Evolutionary conservation across 441 rosid genomes (phyloP).

Genomic region (Populus hybrid): DNA sequence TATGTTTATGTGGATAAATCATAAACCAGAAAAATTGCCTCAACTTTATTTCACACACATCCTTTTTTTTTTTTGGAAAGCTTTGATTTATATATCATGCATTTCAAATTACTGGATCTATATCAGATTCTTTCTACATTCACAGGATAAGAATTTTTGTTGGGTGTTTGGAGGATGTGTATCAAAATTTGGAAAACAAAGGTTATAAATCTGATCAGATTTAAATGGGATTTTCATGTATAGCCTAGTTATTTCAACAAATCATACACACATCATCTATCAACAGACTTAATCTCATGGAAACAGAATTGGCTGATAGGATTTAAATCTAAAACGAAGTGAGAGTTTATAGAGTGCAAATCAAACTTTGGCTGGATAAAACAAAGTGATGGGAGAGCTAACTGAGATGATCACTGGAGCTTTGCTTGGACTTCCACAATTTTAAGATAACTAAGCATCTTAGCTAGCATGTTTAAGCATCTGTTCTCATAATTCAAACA

Average conservation of each 20-base stretch:
- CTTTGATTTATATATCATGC: not conserved
- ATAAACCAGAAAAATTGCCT: too few species aligned
- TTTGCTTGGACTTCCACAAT: not conserved
- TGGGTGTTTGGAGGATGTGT: not conserved
- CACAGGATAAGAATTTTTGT: not conserved
- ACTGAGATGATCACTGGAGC: not conserved
- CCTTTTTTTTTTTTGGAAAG: not conserved
- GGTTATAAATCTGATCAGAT: not conserved
- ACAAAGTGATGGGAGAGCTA: not conserved
- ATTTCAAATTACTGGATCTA: too few species aligned
- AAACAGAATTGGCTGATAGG: too few species aligned
- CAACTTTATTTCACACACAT: not conserved
- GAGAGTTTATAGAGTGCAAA: not conserved
- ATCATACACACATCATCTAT: not conserved
- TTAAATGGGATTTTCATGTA: not conserved
- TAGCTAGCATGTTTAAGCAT: not conserved
- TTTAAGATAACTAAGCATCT: too few species aligned
- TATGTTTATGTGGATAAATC: not conserved
- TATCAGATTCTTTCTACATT: too few species aligned
- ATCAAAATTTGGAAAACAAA: not conserved
- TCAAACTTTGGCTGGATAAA: not conserved
- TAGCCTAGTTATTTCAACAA: not conserved
- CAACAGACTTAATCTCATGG: not conserved
- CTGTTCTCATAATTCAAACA: not conserved
- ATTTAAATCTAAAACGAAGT: not conserved